Evolutionary conservation across 139 green algal genomes (phyloP), one percentile per base, ranked within the genome.

Genomic region (Coccomyxa sp.): DNA sequence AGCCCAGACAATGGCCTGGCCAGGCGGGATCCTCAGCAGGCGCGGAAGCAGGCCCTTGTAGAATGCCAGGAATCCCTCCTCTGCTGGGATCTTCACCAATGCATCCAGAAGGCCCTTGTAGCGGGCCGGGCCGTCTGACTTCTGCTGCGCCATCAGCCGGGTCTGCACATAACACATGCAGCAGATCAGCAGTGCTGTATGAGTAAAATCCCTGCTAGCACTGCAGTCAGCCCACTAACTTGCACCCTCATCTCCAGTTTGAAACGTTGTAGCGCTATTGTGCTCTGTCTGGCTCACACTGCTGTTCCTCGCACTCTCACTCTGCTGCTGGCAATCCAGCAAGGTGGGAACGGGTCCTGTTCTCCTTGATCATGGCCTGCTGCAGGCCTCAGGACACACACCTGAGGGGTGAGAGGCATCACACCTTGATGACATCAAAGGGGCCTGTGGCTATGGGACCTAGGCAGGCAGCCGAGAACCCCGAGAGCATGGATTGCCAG

Each of bases 21-120:
- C 95, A 0, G 95, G 95, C 4, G 95, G 95, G 40, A 98, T 98
- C 68, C 95, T 88, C 88, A 98, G 89, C n/a, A 98, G 87, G 8
- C 95, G 85, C 6, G 95, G 95, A 39, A 97, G 78, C 39, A 98
- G 84, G 1, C 95, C 95, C 83, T 92, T 94, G 89, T 90, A 98
- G 76, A 98, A 81, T 7, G 95, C 93, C 8, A 70, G 29, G 8
- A 97, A 58, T 41, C 95, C 95, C 83, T 98, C 95, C 64, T 97
- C 91, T 8, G 79, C 68, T 0, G 91, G 89, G 27, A 97, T 96
- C 39, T 85, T 90, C 3, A 82, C 58, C 5, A 98, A 84, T 14
- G 89, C 94, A 76, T 98, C 84, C 29, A 95, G 78, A 64, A 99
- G 88, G 36, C 93, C 92, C 7, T 55, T 91, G 85, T 98, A 98